Evolutionary conservation across 2,329 filamentous ascomycete genomes (phyloP), one percentile per base, ranked within the genome.

Genomic region (Stemphylium beticola): DNA sequence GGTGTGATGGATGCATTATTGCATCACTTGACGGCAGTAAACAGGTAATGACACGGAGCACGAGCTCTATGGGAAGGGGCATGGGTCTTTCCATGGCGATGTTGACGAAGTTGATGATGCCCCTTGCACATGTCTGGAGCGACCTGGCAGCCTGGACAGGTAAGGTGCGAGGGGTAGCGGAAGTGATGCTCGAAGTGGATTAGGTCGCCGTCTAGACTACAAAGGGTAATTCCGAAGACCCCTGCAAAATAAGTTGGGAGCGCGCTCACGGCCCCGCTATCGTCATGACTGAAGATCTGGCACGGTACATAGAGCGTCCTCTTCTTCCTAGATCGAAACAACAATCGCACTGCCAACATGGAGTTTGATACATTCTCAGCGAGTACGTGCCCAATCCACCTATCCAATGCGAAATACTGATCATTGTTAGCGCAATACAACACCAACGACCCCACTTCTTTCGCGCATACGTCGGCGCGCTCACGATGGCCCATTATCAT

Each of bases 401-500:
- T 7, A 31, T 4, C 15, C 3, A n/a, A 9, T 3, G 2, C 24
- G 31, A 20, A 22, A 15, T 29, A 29, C 32, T 42, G n/a, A 37
- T 31, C 6, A 8, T 14, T 9, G 24, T 51, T 67, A 96, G 91
- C 88, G 41, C 87, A 86, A 57, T 96, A 89, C 74, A 83, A 82
- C 65, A 98, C 92, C 33, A 87, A 84, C 67, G 93, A 98, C 79
- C 85, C 85, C 68, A 90, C 83, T 37, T 97, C 92, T 42, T 98
- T 98, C 74, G 95, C 90, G 47, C 92, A 87, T 76, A 82, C 87
- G 56, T 96, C 95, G 8, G 93, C 91, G 31, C 84, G 89, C 69
- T 88, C 92, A 64, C 84, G 95, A 74, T 99, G 93, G 95, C 95
- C 95, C 14, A 83, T 96, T 52, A 99, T 99, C 72, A 79, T 99